Percentiles rank a stretch among this genome's conserved stretches.
These are phyloP conservation scores for Spinellus fusiger DNA, from an alignment of 192 early-diverging fungal genomes.

Conservation along the genomic window DNA sequence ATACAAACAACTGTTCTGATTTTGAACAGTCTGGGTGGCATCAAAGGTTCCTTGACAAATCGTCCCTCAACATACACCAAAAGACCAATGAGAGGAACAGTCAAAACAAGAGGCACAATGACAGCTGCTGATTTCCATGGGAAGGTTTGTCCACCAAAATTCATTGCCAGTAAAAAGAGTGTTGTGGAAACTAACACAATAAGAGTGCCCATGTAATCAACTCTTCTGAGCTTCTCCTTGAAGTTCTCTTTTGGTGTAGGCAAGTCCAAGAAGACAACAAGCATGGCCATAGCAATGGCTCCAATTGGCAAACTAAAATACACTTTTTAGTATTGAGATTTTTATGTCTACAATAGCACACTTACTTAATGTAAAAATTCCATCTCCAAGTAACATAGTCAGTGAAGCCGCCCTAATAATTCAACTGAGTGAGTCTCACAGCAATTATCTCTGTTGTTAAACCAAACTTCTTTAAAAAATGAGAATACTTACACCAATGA, in stretches of 20 bases:
- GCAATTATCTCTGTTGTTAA: background rate
- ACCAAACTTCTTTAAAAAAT: background rate
- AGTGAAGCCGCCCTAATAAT: constrained; percentile 18
- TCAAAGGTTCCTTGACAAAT: constrained; percentile 53
- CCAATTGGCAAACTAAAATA: constrained; percentile 32
- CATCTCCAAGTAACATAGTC: constrained; percentile 35
- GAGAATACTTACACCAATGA: constrained; percentile 27
- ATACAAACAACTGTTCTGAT: constrained; percentile 37
- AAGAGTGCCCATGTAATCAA: constrained; percentile 49
- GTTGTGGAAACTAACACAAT: constrained; percentile 41
- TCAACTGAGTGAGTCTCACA: background rate
- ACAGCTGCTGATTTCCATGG: constrained; percentile 51
- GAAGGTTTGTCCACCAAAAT: constrained; percentile 57
- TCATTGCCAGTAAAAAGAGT: constrained; percentile 58
- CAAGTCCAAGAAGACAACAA: constrained; percentile 31
- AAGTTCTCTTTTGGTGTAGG: constrained; percentile 20
- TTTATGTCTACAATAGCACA: background rate
- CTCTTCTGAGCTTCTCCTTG: constrained; percentile 46
- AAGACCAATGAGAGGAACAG: constrained; percentile 30
- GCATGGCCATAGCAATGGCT: constrained; percentile 33
- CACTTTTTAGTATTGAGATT: background rate
- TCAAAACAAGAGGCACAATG: constrained; percentile 42
- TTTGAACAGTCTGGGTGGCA: constrained; percentile 53
- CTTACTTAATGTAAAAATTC: constrained; percentile 39
- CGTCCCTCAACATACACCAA: constrained; percentile 43